Conservation (phyloP, 768 basidiomycete species). For the Agaricus blazei region DNA sequence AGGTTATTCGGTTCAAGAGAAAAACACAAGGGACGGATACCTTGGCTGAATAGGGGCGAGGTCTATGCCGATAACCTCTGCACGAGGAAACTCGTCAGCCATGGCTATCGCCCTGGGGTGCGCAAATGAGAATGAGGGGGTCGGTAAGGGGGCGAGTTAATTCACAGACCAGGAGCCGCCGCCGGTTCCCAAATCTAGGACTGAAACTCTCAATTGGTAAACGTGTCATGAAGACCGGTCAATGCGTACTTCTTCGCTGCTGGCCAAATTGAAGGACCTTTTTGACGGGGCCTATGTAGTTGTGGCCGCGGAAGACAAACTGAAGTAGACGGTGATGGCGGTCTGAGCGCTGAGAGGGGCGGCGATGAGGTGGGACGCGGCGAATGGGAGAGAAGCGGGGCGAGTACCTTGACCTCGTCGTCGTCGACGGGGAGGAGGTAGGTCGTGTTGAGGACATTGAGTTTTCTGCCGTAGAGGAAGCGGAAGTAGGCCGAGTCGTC, state of each 20-base stretch:
- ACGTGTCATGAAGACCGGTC: neutral
- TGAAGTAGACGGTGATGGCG: constrained; percentile 62
- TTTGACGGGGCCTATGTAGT: constrained; percentile 62
- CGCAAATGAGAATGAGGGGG: constrained; percentile 5
- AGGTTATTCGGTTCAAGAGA: constrained; percentile 17
- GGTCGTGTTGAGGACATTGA: constrained; percentile 48
- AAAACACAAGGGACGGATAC: constrained; percentile 26
- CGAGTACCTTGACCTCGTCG: constrained; percentile 56
- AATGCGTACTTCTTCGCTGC: constrained; percentile 34
- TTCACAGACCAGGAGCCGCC: constrained; percentile 51
- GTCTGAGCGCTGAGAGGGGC: constrained; percentile 46
- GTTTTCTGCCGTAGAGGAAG: constrained; percentile 42
- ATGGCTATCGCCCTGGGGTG: constrained; percentile 60
- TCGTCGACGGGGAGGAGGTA: constrained; percentile 66
- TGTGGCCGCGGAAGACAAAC: constrained; percentile 59
- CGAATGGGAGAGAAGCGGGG: constrained; percentile 2
- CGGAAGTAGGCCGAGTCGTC: constrained; percentile 48
- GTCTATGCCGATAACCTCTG: constrained; percentile 65
- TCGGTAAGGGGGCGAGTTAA: constrained; percentile 1
- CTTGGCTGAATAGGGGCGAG: constrained; percentile 69
- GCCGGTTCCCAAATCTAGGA: constrained; percentile 70
- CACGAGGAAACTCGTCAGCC: constrained; percentile 66
- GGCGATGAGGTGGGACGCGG: neutral
- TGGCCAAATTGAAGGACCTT: constrained; percentile 49
- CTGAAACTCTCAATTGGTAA: constrained; percentile 15